A percentile compares a stretch with the other conserved stretches of the same genome.
phyloP scores from a whole-genome alignment of 1,139 yeast species.

The Candida anutae region DNA sequence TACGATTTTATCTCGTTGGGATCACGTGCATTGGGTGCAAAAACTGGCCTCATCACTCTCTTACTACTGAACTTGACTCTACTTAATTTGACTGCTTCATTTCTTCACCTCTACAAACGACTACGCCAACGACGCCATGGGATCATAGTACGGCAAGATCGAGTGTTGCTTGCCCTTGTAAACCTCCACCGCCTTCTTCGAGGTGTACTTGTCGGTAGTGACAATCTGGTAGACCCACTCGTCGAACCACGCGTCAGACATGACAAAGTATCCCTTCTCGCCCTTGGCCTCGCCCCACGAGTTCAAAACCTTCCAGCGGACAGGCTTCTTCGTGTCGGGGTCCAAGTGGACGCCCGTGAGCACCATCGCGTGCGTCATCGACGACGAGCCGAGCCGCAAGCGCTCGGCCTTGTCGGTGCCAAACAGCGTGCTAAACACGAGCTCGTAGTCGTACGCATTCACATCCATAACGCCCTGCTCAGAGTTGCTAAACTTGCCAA shows the following conservation, averaged over 20 bases:
- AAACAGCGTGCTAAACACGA: constrained; percentile 52
- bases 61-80: no score
- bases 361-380: constrained; percentile 86
- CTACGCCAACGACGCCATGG: constrained; percentile 77
- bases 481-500: constrained; percentile 62
- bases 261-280: constrained; percentile 63
- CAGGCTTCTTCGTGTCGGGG: constrained; percentile 35
- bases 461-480: constrained; percentile 63
- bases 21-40: no score
- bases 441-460: constrained; percentile 56
- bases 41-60: no score
- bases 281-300: constrained; percentile 81
- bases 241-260: constrained; percentile 79
- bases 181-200: constrained; percentile 34
- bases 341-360: constrained; percentile 63
- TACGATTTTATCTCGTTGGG: no score
- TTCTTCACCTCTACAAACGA: no score
- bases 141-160: constrained; percentile 72
- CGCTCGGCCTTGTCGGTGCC: constrained; percentile 46
- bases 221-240: constrained; percentile 83
- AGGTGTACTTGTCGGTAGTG: constrained; percentile 47
- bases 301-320: constrained; percentile 78
- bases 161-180: constrained; percentile 46
- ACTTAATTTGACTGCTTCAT: constrained; percentile 1
- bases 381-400: constrained; percentile 47